Conservation (phyloP, 345 rosid genomes). For the Murraya koenigii region DNA sequence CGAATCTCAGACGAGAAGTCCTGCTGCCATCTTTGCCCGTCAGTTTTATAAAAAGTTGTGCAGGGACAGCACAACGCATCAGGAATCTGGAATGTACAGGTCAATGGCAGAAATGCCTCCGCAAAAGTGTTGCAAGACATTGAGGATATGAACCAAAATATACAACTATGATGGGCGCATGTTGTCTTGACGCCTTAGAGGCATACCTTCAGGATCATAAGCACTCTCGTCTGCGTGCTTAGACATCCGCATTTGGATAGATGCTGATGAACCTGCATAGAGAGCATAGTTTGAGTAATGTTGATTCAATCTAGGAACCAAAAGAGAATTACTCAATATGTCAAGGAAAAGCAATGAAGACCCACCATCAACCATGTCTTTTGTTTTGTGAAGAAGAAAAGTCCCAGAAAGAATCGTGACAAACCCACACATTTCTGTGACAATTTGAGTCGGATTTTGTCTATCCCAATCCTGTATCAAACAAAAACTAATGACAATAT, state of each 20-base stretch:
- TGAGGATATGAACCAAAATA: constrained; percentile 12
- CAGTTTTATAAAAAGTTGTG: constrained; percentile 7
- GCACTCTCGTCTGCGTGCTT: constrained; percentile 47
- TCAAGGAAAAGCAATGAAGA: constrained; percentile 5
- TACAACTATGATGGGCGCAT: constrained; percentile 33
- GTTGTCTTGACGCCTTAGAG: constrained; percentile 52
- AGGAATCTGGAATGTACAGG: constrained; percentile 21
- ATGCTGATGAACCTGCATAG: constrained; percentile 46
- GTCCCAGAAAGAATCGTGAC: constrained; percentile 82
- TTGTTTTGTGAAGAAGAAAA: constrained; percentile 82
- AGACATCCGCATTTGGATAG: constrained; percentile 31
- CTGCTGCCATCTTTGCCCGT: constrained; percentile 5
- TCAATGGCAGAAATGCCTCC: constrained; percentile 21
- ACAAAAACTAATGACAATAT: background rate
- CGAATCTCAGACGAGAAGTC: background rate
- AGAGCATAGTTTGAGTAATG: constrained; percentile 11
- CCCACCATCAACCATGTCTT: constrained; percentile 75
- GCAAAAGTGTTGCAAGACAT: constrained; percentile 10
- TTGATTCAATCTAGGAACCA: constrained; percentile 14
- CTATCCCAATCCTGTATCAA: constrained; percentile 74
- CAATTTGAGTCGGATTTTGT: constrained; percentile 77
- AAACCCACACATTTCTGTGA: constrained; percentile 81
- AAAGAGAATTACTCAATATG: background rate
- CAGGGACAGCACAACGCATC: constrained; percentile 4
- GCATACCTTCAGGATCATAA: constrained; percentile 50